Evolutionary conservation across 257 asterid species (phyloP).

Genomic region (Solanum corneliomulleri): DNA sequence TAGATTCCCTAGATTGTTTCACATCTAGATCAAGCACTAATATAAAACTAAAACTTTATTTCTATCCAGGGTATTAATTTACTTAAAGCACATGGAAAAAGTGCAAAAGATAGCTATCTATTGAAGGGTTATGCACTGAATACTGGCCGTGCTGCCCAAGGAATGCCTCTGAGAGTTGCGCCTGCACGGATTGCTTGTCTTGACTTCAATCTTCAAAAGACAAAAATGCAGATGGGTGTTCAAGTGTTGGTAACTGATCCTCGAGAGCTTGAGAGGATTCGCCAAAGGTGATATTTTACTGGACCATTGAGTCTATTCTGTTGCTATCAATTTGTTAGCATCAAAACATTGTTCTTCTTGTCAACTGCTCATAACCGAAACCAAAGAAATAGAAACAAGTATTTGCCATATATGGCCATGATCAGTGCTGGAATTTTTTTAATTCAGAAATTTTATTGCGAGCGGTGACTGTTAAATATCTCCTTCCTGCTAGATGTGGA

Average conservation of each 20-base stretch:
- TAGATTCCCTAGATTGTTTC: not conserved
- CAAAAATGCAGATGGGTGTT: constrained; percentile 95
- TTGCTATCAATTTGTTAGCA: not conserved
- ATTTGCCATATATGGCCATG: not conserved
- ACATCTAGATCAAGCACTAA: not conserved
- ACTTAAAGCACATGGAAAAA: constrained; percentile 91
- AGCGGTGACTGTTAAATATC: not conserved
- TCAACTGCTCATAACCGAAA: not conserved
- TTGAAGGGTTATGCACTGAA: constrained; percentile 85
- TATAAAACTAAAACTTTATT: not conserved
- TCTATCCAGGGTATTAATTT: constrained; percentile 67
- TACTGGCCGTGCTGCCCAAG: constrained; percentile 93
- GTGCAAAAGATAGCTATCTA: constrained; percentile 80
- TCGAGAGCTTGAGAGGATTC: constrained; percentile 89
- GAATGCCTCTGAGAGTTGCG: constrained; percentile 79
- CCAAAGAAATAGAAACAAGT: not conserved
- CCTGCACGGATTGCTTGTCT: constrained; percentile 92
- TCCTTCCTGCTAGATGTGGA: not conserved
- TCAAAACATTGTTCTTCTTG: not conserved
- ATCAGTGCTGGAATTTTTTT: not conserved
- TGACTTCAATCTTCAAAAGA: constrained; percentile 85
- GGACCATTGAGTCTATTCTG: not conserved
- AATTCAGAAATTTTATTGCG: not conserved
- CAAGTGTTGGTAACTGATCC: constrained; percentile 91
- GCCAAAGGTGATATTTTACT: constrained; percentile 51